Base-by-base conservation (phyloP, 306 rosid genomes). In the Trifolium repens region DNA sequence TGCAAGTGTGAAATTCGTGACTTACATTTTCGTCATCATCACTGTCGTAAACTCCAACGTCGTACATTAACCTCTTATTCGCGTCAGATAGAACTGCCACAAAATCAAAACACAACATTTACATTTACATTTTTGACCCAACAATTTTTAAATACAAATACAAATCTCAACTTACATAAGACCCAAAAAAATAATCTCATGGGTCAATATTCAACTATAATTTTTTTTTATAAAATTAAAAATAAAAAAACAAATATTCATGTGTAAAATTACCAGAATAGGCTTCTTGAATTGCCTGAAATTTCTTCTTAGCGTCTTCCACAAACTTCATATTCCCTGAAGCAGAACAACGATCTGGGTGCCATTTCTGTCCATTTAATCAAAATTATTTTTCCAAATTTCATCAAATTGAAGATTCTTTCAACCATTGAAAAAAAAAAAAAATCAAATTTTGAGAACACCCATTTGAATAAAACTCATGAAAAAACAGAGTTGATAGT, bases 341-440 rank as follows among this genome's bases (percentile, higher is more conserved):
- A 0, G 96, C 91, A 27, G 96, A 90, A 85, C 93, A 92, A 67
- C 99, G 99, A 92, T 96, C 99, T 27, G 98, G 99, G 78, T 96
- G 99, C 99, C 99, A 96, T 90, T 77, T 92, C 99, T 96, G 80
- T 42, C 50, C 69, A 84, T 83, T 55, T 60, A 88, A 84, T 71
- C 24, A 67, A 78, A 79, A 59, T 1, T 12, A 7, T 49, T 79
- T 78, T 71, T 7, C 76, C 71, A 32, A 32, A 32, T 32, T 62
- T 50, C 74, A 53, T 4, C 24, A n/a, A n/a, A 50, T 50, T 7
- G 9, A 50, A 11, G 59, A 24, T 53, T 53, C 35, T 67, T 76
- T 59, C 73, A 50, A 69, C 13, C 34, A 19, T 46, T 46, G 39
- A 30, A 8, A 63, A 34, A 32, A 64, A 57, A 54, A 69, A 47